Conservation (phyloP, 495 filamentous ascomycete genomes). For the Terfezia claveryi region DNA sequence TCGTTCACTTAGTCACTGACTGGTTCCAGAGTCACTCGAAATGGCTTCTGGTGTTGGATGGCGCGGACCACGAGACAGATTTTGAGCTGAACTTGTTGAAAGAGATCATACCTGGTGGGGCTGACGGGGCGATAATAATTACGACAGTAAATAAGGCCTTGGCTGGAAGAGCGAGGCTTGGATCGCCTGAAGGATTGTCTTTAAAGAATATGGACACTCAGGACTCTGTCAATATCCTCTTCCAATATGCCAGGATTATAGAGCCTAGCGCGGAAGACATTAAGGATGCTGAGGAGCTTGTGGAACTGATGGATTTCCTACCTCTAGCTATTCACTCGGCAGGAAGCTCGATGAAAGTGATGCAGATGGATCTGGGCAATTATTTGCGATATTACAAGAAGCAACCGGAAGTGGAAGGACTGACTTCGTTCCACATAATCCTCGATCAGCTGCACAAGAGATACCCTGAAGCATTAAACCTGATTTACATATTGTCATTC, state of each 20-base stretch:
- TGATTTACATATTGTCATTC: constrained; percentile 55
- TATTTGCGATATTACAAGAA: constrained; percentile 49
- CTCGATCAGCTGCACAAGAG: constrained; percentile 42
- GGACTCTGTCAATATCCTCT: constrained; percentile 35
- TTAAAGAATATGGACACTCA: constrained; percentile 25
- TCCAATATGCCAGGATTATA: constrained; percentile 32
- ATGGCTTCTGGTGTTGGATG: constrained; percentile 62
- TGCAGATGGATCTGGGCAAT: constrained; percentile 42
- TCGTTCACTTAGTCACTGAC: constrained; percentile 36
- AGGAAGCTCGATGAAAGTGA: constrained; percentile 49
- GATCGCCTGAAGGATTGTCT: constrained; percentile 26
- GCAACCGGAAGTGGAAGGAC: constrained; percentile 42
- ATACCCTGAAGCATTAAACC: constrained; percentile 37
- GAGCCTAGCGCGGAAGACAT: constrained; percentile 33
- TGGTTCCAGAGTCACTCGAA: constrained; percentile 51
- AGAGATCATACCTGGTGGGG: constrained; percentile 46
- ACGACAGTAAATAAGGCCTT: constrained; percentile 61
- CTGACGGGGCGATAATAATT: constrained; percentile 47
- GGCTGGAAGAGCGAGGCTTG: constrained; percentile 37
- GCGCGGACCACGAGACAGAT: constrained; percentile 41
- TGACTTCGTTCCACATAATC: constrained; percentile 44
- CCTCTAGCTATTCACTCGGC: constrained; percentile 63
- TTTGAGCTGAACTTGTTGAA: constrained; percentile 35
- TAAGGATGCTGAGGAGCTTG: constrained; percentile 39
- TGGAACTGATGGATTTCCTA: constrained; percentile 45